A percentile compares a stretch with the other conserved stretches of the same genome.
These are phyloP conservation scores for Tricholoma furcatifolium DNA, from an alignment of 768 basidiomycete species.

Conservation along the genomic window DNA sequence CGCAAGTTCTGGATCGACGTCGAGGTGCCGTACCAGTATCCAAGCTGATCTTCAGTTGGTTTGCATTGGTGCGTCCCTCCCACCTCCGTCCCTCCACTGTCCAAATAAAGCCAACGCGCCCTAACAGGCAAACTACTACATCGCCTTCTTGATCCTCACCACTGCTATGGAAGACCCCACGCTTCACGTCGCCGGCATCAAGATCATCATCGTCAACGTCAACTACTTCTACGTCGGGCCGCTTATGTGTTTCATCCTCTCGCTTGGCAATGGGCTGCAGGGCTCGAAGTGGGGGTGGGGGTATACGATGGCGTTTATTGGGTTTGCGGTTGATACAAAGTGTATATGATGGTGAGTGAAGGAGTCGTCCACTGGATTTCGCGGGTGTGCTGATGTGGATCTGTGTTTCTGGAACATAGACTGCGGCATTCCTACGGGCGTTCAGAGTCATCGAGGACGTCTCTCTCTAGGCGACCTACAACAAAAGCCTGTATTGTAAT, in stretches of 20 bases:
- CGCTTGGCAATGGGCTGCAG: too few relatives aligned
- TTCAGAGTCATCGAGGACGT: too few relatives aligned
- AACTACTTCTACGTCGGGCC: constrained; percentile 88
- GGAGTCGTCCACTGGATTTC: too few relatives aligned
- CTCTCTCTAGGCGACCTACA: too few relatives aligned
- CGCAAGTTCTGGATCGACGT: constrained; percentile 95
- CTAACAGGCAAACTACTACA: constrained; percentile 82
- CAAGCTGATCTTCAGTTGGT: constrained; percentile 93
- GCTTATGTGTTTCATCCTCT: constrained; percentile 82
- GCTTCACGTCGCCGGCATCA: constrained; percentile 57
- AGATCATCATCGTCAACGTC: constrained; percentile 78
- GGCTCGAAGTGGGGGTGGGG: constrained; percentile 86
- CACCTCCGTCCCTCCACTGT: not conserved
- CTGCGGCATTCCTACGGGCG: too few relatives aligned
- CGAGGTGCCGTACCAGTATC: constrained; percentile 90
- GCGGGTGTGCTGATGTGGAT: too few relatives aligned
- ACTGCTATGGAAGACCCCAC: constrained; percentile 67
- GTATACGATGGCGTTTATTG: constrained; percentile 82
- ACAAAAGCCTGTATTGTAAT: too few relatives aligned
- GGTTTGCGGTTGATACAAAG: constrained; percentile 86
- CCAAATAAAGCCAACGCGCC: not conserved
- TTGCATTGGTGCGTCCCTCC: constrained; percentile 60
- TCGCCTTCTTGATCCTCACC: too few relatives aligned
- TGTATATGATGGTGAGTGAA: constrained; percentile 88
- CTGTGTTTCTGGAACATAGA: too few relatives aligned